Base-by-base conservation (phyloP, 148 eudicot genomes). In the Chenopodium quinoa region DNA sequence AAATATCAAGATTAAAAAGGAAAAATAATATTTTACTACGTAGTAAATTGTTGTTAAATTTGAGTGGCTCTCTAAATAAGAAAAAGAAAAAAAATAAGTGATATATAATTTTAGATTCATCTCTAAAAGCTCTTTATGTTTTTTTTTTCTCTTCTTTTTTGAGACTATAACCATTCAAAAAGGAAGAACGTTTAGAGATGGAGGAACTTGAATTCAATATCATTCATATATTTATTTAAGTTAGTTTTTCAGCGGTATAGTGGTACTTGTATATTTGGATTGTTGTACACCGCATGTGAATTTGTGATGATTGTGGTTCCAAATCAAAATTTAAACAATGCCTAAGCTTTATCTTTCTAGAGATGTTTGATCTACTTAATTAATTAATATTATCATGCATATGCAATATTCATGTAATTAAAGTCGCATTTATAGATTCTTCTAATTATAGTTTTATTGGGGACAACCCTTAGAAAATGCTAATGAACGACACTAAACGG, bases 401-500 rank as follows among this genome's bases (percentile, higher is more conserved):
- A 44, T 72, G 75, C 22, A 32, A 72, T 14, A 29, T 68, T 7
- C 44, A 70, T 71, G 22, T 22, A 73, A 73, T 74, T 48, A 23
- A 74, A 48, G 62, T 48, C 62, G 34, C 20, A 74, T 48, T 47
- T 48, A 74, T 74, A 31, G 7, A 27, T 48, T 25, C 56, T 50
- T 50, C 66, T 62, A 62, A 8, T 22, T 50, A 34, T 48, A 74
- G 62, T 25, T 74, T 22, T 34, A 48, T 74, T 74, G 20, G 62
- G 44, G 76, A 74, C 19, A 74, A 4, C 37, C 34, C 62, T 74
- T 48, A n/a, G 10, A 74, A 74, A 74, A n/a, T 25, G 76, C 54
- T 56, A 1, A 48, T 52, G 8, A 10, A 74, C 54, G 34, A 47
- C 60, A 74, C 29, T 3, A 4, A 23, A 74, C 50, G 62, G 50